Evolutionary conservation across 2,329 filamentous ascomycete species (phyloP).

Genomic region (Cadophora sp.): DNA sequence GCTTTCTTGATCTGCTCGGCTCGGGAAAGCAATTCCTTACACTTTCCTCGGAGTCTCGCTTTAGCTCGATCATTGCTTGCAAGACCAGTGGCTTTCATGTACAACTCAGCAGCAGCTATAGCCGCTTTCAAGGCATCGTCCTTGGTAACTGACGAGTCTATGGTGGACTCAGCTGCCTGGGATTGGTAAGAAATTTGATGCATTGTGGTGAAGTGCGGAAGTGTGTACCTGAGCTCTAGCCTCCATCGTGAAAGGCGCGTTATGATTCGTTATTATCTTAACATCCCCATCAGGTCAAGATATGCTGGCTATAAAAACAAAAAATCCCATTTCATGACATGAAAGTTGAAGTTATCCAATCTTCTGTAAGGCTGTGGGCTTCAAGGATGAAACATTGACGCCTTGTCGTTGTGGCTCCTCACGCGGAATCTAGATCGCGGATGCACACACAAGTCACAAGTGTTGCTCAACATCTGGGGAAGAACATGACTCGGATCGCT

Average conservation of each 20-base stretch:
- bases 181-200: conserved; percentile 29
- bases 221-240: conserved; percentile 54
- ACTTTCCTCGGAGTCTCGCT: conserved; percentile 69
- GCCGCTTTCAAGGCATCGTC: conserved; percentile 75
- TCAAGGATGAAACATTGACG: background rate
- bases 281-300: background rate
- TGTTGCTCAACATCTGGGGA: conserved; percentile 6
- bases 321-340: background rate
- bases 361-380: conserved; percentile 1
- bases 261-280: background rate
- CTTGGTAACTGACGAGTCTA: conserved; percentile 58
- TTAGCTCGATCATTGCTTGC: conserved; percentile 68
- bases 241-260: conserved; percentile 46
- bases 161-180: conserved; percentile 60
- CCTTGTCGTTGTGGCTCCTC: background rate
- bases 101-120: conserved; percentile 79
- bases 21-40: conserved; percentile 69
- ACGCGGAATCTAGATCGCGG: background rate
- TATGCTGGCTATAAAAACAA: background rate
- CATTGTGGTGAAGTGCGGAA: background rate
- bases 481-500: background rate
- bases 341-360: background rate
- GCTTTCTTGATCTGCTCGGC: conserved; percentile 77
- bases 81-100: conserved; percentile 76
- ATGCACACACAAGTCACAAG: conserved; percentile 4